phyloP scores from a whole-genome alignment of 2,329 filamentous ascomycete species.

The Botrytis sinoallii region DNA sequence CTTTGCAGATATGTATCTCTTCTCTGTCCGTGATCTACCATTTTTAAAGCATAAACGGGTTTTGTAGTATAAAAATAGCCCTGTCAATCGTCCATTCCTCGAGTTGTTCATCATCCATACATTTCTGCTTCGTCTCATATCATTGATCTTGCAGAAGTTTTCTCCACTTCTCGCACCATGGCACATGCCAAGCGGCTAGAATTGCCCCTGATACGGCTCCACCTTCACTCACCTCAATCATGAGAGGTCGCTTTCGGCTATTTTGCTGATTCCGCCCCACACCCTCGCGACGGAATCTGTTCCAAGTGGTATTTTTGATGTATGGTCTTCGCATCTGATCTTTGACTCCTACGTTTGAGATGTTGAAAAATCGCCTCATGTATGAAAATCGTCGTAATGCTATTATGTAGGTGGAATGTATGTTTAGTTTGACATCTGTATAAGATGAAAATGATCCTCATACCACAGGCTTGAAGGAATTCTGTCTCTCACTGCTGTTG shows the following conservation, averaged over 20 bases:
- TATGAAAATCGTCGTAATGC: neutral
- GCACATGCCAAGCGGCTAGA: slow-evolving; percentile 6
- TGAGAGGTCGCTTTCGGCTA: slow-evolving; percentile 9
- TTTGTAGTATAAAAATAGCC: neutral
- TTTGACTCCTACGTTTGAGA: slow-evolving; percentile 6
- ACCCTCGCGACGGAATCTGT: slow-evolving; percentile 5
- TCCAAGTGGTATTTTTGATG: slow-evolving; percentile 2
- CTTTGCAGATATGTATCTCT: neutral
- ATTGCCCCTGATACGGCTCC: neutral
- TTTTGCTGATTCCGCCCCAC: neutral
- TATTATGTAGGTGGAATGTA: neutral
- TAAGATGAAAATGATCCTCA: neutral
- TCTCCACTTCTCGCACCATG: neutral
- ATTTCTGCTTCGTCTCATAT: slow-evolving; percentile 12
- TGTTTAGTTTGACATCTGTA: neutral
- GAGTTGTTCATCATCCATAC: neutral
- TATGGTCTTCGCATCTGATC: neutral
- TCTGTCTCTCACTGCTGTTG: neutral
- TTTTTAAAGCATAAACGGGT: neutral
- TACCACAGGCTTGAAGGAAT: neutral
- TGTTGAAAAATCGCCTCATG: slow-evolving; percentile 6
- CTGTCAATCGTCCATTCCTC: neutral
- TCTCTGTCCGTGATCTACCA: neutral
- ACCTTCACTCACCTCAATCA: neutral
- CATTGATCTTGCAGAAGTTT: neutral